phyloP scores from a whole-genome alignment of 106 monocot genomes.

The Platanthera zijinensis region DNA sequence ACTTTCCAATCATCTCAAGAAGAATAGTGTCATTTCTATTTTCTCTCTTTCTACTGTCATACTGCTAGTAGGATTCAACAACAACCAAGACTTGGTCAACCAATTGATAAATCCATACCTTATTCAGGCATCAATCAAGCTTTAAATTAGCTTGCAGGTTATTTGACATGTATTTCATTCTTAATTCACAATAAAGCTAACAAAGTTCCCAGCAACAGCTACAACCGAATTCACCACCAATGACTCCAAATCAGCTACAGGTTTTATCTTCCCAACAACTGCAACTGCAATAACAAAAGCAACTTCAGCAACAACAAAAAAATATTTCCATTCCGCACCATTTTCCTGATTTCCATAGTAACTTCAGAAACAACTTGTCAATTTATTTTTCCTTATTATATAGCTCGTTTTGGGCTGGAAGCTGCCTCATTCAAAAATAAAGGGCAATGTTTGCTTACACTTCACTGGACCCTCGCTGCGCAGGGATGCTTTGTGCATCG shows the following conservation, averaged over 20 bases:
- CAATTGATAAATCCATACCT: background rate
- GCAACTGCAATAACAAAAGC: constrained; percentile 19
- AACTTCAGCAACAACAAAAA: constrained; percentile 26
- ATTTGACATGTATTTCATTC: background rate
- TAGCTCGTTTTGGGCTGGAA: too few species aligned
- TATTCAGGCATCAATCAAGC: background rate
- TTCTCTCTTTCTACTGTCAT: too few species aligned
- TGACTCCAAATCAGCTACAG: constrained; percentile 13
- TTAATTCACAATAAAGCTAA: constrained; percentile 54
- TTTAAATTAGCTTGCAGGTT: background rate
- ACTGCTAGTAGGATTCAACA: constrained; percentile 1
- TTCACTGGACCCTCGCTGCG: too few species aligned
- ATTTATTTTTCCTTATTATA: too few species aligned
- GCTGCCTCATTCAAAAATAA: too few species aligned
- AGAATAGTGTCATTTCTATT: too few species aligned
- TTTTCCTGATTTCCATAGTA: constrained; percentile 21
- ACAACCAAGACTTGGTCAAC: constrained; percentile 3
- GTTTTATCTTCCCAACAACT: constrained; percentile 17
- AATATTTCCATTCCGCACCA: constrained; percentile 11
- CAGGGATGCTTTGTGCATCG: too few species aligned
- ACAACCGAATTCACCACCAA: background rate
- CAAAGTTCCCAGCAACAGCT: constrained; percentile 27
- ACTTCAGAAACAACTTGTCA: background rate
- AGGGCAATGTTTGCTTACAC: too few species aligned
- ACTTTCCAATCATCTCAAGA: too few species aligned